A percentile compares a stretch with the other conserved stretches of the same genome.
Conservation (phyloP, 306 rosid species). For the Citrullus amarus region DNA sequence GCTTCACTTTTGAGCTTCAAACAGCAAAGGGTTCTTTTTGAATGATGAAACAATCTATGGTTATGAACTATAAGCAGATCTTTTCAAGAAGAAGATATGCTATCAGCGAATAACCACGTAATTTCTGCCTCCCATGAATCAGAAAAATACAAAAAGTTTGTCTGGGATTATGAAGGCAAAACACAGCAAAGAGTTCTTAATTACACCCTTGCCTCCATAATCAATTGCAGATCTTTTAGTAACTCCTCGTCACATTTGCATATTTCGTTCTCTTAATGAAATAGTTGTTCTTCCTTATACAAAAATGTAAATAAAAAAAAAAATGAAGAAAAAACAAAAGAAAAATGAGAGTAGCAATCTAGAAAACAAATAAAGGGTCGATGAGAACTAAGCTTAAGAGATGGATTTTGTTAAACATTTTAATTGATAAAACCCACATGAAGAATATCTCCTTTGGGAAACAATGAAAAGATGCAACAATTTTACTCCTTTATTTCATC, state of each 20-base stretch:
- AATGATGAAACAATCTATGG: not conserved
- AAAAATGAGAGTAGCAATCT: not conserved
- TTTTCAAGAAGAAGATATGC: not conserved
- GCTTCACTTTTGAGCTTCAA: not conserved
- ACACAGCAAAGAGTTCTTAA: not conserved
- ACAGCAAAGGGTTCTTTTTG: not conserved
- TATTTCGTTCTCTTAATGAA: not conserved
- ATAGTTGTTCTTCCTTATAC: not conserved
- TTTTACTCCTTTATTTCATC: not conserved
- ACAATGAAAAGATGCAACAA: not conserved
- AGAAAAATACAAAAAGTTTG: not conserved
- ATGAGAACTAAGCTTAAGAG: not conserved
- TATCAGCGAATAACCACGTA: not conserved
- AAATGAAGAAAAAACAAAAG: too few species aligned
- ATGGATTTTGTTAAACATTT: not conserved
- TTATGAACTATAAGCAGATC: not conserved
- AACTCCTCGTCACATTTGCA: not conserved
- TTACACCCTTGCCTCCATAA: not conserved
- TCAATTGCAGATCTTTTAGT: not conserved
- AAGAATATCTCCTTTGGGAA: not conserved
- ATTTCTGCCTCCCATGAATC: constrained; percentile 8
- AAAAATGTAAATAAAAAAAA: not conserved
- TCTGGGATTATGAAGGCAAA: constrained; percentile 5
- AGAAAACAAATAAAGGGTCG: not conserved
- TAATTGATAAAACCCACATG: not conserved